Evolutionary conservation across 2,329 filamentous ascomycete species (phyloP), one percentile per base, ranked within the genome.

Genomic region (Phaeosphaeria sp.): DNA sequence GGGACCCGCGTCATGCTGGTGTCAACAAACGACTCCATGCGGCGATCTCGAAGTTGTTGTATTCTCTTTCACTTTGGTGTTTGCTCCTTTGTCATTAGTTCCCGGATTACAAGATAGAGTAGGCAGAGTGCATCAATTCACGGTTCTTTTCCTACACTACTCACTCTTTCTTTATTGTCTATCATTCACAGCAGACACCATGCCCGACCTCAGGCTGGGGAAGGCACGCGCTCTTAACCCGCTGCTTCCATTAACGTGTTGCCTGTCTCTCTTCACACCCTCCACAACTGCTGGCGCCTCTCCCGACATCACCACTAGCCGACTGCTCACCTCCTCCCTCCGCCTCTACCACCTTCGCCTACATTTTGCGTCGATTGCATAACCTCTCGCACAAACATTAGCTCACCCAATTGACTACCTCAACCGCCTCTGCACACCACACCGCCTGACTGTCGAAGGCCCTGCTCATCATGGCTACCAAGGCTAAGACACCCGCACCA

Each of bases 401-500:
- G n/a, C n/a, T n/a, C n/a, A n/a, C n/a, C n/a, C n/a, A n/a, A n/a
- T n/a, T n/a, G n/a, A n/a, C n/a, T n/a, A n/a, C n/a, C n/a, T n/a
- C n/a, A n/a, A n/a, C n/a, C n/a, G n/a, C n/a, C n/a, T n/a, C n/a
- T n/a, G n/a, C n/a, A n/a, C n/a, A n/a, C 25, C 4, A 27, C 25
- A 5, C 4, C 25, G 25, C 9, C 25, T 27, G 25, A 27, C 25
- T 9, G 25, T 9, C 25, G 9, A 27, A 54, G 30, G 42, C 47
- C 36, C 21, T 11, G 30, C 7, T 20, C 21, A 58, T 47, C 9
- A 67, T 63, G 60, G 44, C 63, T 42, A 41, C 51, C 44, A 55
- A 25, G 25, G 2, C 23, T 10, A 48, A 49, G 39, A 39, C 41
- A 11, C 50, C 54, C 15, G 30, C 22, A 3, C 44, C 46, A 46